A percentile compares a stretch with the other conserved stretches of the same genome.
phyloP scores from a whole-genome alignment of 2,329 filamentous ascomycete species.

The Paracorniculantispora psalliotae region DNA sequence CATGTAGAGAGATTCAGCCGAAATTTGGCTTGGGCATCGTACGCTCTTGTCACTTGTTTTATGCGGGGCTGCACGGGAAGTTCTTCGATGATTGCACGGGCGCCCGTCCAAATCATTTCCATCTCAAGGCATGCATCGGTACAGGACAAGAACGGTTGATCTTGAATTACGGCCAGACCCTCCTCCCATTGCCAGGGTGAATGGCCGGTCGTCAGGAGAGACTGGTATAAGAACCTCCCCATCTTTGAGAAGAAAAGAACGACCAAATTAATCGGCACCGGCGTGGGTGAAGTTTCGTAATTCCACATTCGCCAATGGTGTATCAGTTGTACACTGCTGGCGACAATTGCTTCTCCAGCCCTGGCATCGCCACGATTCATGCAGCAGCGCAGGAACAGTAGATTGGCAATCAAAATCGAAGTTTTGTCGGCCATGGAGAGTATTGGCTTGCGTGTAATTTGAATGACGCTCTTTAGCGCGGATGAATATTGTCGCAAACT shows the following conservation, averaged over 20 bases:
- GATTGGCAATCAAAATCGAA: background rate
- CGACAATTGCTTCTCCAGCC: background rate
- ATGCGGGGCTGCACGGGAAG: background rate
- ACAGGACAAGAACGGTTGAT: background rate
- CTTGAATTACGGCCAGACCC: background rate
- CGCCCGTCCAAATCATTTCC: background rate
- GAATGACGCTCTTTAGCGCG: background rate
- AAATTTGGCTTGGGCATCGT: background rate
- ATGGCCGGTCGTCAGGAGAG: background rate
- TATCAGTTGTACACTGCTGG: background rate
- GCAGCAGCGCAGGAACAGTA: background rate
- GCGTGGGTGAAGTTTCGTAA: background rate
- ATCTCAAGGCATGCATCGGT: background rate
- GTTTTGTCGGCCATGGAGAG: background rate
- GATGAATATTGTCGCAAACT: background rate
- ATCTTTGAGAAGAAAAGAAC: background rate
- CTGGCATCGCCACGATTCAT: background rate
- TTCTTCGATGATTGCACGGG: background rate
- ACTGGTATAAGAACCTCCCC: background rate
- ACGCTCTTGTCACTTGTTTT: background rate
- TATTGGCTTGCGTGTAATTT: background rate
- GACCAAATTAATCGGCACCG: background rate
- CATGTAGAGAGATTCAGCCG: background rate
- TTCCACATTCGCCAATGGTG: background rate
- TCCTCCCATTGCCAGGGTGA: background rate